Evolutionary conservation across 192 early-diverging fungal species (phyloP), one percentile per base, ranked within the genome.

Genomic region (Mortierella alpina): DNA sequence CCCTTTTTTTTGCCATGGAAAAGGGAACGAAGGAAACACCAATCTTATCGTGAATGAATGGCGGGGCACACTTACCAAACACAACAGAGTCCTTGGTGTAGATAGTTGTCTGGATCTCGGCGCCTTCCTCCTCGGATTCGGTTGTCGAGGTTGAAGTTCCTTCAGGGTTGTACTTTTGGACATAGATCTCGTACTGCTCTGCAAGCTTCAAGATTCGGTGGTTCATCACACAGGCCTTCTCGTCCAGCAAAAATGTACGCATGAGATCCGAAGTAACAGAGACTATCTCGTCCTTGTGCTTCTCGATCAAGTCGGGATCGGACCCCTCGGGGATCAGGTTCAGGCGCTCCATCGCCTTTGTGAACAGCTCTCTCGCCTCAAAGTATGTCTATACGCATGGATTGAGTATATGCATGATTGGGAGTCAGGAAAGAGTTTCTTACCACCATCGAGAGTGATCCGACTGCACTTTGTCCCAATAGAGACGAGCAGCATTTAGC

Each of bases 191-290:
- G 52, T 88, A 90, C 66, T 90, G 89, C 58, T 90, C 87, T 5
- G 86, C 89, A 42, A 90, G 83, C 64, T 86, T 85, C 48, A 90
- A 75, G 31, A 90, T 84, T 41, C 89, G 78, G 51, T 87, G 85
- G 45, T 85, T 88, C 89, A 90, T 90, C 49, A 86, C 81, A 20
- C 87, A 87, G 31, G 87, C 87, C 72, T 88, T 88, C 55, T 90
- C 89, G 67, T 90, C 89, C 62, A 88, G 61, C 23, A 88, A 55
- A 79, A 87, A 90, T 20, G 89, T 87, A 23, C 68, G 73, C 59
- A 90, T 86, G 60, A 90, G 80, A 71, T 75, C 82, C 23, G 82
- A 72, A 11, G 89, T 86, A 7, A 87, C 79, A 1, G 79, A 70
- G 41, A 77, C 85, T 57, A 90, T 87, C 40, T 88, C 77, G 23